These are phyloP conservation scores for Davidsoniella neocaledoniae DNA, from an alignment of 2,329 filamentous ascomycete genomes.

Conservation along the genomic window DNA sequence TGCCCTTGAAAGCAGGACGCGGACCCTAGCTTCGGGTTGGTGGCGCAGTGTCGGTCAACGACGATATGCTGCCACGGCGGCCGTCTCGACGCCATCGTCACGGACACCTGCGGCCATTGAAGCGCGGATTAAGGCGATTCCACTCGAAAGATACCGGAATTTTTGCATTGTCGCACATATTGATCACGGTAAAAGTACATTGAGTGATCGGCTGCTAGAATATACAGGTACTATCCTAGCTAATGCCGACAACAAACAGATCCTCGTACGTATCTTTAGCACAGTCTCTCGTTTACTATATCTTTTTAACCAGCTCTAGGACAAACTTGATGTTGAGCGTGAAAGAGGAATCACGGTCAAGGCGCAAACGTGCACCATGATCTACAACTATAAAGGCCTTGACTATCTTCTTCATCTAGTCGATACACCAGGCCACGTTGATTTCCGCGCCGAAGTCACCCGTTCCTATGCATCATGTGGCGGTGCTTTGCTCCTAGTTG, in stretches of 20 bases:
- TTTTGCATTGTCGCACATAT: conserved; percentile 99
- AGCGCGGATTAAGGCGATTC: conserved; percentile 52
- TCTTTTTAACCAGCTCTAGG: conserved; percentile 22
- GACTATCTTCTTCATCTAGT: conserved; percentile 93
- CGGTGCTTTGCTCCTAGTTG: conserved; percentile 78
- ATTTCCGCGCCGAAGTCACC: conserved; percentile 92
- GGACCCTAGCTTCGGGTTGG: neutral
- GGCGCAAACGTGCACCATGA: conserved; percentile 95
- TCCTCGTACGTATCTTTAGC: conserved; percentile 34
- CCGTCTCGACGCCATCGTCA: conserved; percentile 9
- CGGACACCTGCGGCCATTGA: conserved; percentile 22
- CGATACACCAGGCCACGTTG: conserved; percentile 93
- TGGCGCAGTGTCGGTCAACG: conserved; percentile 1
- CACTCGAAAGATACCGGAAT: conserved; percentile 69
- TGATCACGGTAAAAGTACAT: conserved; percentile 94
- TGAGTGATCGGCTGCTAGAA: conserved; percentile 83
- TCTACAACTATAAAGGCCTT: conserved; percentile 63
- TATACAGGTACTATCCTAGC: conserved; percentile 82
- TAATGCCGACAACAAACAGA: conserved; percentile 74
- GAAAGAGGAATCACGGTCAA: conserved; percentile 97
- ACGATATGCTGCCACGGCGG: conserved; percentile 6
- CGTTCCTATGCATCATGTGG: conserved; percentile 92
- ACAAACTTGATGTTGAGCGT: conserved; percentile 92
- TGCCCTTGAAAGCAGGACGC: neutral
- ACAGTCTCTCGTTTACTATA: neutral